Conservation (phyloP, 2,329 filamentous ascomycete species). For the Pyrenochaeta sp. region DNA sequence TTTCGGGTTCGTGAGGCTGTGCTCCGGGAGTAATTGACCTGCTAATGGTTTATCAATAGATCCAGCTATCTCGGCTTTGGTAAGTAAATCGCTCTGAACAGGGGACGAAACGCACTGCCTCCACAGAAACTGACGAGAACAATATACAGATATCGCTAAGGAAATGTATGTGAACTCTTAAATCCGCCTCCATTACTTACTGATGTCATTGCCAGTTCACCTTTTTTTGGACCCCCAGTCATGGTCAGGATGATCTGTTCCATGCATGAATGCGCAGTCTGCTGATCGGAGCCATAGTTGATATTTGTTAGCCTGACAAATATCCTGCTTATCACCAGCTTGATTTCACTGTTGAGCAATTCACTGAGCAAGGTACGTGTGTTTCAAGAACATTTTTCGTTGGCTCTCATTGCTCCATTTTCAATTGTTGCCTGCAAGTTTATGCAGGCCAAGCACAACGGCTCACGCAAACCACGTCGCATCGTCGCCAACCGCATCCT, state of each 20-base stretch:
- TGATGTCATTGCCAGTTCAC: conserved; percentile 52
- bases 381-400: conserved; percentile 14
- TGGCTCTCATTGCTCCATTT: conserved; percentile 24
- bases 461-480: conserved; percentile 27
- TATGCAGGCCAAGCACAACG: conserved; percentile 26
- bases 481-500: conserved; percentile 24
- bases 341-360: conserved; percentile 81
- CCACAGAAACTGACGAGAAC: conserved; percentile 27
- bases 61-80: conserved; percentile 77
- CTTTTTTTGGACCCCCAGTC: conserved; percentile 60
- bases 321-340: conserved; percentile 78
- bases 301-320: conserved; percentile 81
- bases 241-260: conserved; percentile 52
- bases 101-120: conserved; percentile 8
- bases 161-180: conserved; percentile 46
- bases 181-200: not conserved
- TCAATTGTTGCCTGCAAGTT: conserved; percentile 18
- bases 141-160: conserved; percentile 55
- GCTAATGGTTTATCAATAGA: conserved; percentile 27
- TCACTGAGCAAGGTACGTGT: conserved; percentile 68
- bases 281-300: conserved; percentile 56
- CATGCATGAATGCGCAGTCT: conserved; percentile 20
- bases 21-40: not conserved
- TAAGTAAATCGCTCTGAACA: conserved; percentile 50
- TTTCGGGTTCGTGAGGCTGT: conserved; percentile 64